Base-by-base conservation (phyloP, 768 basidiomycete species). In the Sistotremastrum niveocremeum region DNA sequence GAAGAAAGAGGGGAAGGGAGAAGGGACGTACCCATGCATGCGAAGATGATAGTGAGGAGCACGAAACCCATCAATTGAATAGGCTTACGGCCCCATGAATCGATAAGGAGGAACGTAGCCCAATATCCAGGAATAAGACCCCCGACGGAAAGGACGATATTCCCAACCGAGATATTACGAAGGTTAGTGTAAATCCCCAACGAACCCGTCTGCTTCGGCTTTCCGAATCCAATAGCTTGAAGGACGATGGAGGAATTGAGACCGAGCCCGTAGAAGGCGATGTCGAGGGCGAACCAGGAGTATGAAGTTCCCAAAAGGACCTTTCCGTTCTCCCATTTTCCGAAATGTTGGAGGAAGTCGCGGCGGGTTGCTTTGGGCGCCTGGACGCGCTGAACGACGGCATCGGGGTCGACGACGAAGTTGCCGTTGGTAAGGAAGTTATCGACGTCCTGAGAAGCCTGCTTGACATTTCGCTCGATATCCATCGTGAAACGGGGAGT, bases 401-500 rank as follows among this genome's bases (percentile, higher is more conserved):
- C 71, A 42, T 81, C 78, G 4, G 72, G 70, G 54, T 81, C 76
- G 34, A 66, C 65, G 28, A 64, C 56, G 55, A 60, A 68, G 5
- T 56, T 64, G 35, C 74, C 73, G 10, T 65, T 66, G 12, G 67
- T 64, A 40, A 90, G 51, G 46, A 86, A 83, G 40, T 71, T 69
- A 48, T 81, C 71, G 51, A 89, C 84, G 54, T 91, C 89, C 32
- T 70, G 63, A 1, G 76, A 46, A 5, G 87, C 89, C 57, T 82
- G 84, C 37, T 73, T 67, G 39, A 93, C 66, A 60, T 91, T 89
- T 42, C 82, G 72, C 62, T 90, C 86, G 49, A 93, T 75, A 68
- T 93, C 89, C 83, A 91, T 90, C 49, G 89, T 94, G 61, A 73
- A 79, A 52, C 89, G 85, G 30, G 89, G 89, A 0, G 88, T 91